A percentile compares a stretch with the other conserved stretches of the same genome.
Conservation (phyloP, 1,284 basidiomycete genomes). For the Microbotryum lychnidis-dioicae region DNA sequence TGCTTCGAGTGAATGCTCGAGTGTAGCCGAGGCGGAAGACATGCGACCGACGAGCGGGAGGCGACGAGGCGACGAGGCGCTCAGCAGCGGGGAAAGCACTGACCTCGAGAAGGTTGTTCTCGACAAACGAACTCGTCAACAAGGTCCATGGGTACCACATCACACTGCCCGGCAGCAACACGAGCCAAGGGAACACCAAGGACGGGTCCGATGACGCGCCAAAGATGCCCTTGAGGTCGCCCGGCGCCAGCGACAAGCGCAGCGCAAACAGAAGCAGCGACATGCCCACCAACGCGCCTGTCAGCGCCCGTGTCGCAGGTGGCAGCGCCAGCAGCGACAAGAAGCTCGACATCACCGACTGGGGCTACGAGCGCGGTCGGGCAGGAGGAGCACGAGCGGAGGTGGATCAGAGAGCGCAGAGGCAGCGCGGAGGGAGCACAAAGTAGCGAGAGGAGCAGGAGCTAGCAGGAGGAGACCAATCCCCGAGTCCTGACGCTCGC, state of each 20-base stretch:
- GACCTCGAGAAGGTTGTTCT: slow-evolving; percentile 75
- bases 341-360: not conserved
- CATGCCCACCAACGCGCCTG: slow-evolving; percentile 56
- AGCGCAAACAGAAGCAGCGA: slow-evolving; percentile 61
- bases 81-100: slow-evolving; percentile 36
- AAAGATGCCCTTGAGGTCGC: slow-evolving; percentile 22
- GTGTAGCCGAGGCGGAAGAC: not conserved
- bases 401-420: too few species aligned
- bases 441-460: too few species aligned
- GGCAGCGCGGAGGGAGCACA: too few species aligned
- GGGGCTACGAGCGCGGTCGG: not conserved
- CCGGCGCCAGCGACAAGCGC: slow-evolving; percentile 42
- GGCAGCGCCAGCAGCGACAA: slow-evolving; percentile 59
- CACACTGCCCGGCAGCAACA: slow-evolving; percentile 72
- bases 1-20: not conserved
- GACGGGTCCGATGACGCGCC: slow-evolving; percentile 46
- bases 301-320: slow-evolving; percentile 67
- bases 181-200: slow-evolving; percentile 60
- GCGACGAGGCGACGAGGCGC: too few species aligned
- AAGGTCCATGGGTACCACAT: slow-evolving; percentile 90
- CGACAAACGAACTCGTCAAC: slow-evolving; percentile 75
- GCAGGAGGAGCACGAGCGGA: too few species aligned
- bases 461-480: too few species aligned
- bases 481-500: too few species aligned
- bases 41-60: not conserved